phyloP scores from a whole-genome alignment of 192 early-diverging fungal species.

The Rhizoclosmatium globosum region DNA sequence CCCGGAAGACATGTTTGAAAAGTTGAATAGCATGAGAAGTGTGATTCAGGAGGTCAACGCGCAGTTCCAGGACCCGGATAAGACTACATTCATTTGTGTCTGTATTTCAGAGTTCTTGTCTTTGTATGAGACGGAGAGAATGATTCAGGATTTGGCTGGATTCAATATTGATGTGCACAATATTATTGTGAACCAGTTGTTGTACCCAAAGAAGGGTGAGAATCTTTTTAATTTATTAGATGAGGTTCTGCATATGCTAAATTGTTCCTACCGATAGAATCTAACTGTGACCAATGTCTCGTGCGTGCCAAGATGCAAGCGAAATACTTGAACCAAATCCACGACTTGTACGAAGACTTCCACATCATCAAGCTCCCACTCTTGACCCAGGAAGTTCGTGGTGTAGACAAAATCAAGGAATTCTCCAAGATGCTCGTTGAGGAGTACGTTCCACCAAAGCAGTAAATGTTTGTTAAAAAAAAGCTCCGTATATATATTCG shows the following conservation, averaged over 20 bases:
- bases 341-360: conserved; percentile 99
- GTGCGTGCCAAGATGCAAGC: conserved; percentile 98
- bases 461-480: neutral
- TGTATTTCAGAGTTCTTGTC: conserved; percentile 99
- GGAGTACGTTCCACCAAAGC: conserved; percentile 61
- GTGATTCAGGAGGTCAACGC: conserved; percentile 98
- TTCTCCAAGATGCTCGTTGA: conserved; percentile 93
- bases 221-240: neutral
- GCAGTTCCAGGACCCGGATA: conserved; percentile 99
- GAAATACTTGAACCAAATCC: conserved; percentile 98
- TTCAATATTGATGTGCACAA: conserved; percentile 99
- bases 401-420: conserved; percentile 88
- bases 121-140: conserved; percentile 98
- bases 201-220: conserved; percentile 88
- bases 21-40: conserved; percentile 95
- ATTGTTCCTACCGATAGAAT: conserved; percentile 34
- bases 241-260: neutral
- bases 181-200: conserved; percentile 98
- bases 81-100: conserved; percentile 99
- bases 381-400: conserved; percentile 95
- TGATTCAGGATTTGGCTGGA: conserved; percentile 98
- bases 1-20: conserved; percentile 94
- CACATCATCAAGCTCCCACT: conserved; percentile 94
- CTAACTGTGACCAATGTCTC: conserved; percentile 73
- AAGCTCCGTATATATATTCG: conserved; percentile 28